Percentiles rank a stretch among this genome's conserved stretches.
phyloP scores from a whole-genome alignment of 2,329 filamentous ascomycete species.

The Nigrospora osmanthi region DNA sequence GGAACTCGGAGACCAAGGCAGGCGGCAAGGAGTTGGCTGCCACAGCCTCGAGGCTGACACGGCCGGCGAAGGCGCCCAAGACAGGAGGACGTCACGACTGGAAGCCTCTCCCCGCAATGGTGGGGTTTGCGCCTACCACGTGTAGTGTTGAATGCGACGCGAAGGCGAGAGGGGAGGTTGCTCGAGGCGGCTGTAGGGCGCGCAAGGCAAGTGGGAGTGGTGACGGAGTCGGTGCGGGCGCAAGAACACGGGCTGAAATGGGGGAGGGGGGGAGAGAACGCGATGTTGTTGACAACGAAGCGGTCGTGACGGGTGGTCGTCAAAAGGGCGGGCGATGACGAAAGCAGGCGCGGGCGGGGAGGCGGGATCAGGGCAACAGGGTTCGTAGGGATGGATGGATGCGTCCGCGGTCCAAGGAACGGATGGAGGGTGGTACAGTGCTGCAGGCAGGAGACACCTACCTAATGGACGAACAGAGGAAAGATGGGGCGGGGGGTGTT shows the following conservation, averaged over 20 bases:
- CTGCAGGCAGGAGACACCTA: too few species aligned
- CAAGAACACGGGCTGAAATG: too few species aligned
- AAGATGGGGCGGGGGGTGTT: too few species aligned
- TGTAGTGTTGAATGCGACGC: conserved; percentile 14
- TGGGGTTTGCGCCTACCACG: conserved; percentile 26
- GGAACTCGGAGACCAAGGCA: too few species aligned
- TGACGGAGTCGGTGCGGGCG: neutral
- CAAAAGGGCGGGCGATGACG: conserved; percentile 14
- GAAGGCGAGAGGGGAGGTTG: conserved; percentile 6
- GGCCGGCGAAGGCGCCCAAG: neutral
- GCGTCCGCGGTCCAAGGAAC: too few species aligned
- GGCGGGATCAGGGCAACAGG: conserved; percentile 3
- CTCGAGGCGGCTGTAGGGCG: too few species aligned
- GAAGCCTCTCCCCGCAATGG: conserved; percentile 18
- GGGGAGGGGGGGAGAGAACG: conserved; percentile 18
- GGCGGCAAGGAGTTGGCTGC: too few species aligned
- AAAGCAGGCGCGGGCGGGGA: conserved; percentile 17
- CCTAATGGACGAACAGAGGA: too few species aligned
- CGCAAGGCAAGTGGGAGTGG: neutral
- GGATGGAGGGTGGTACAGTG: neutral
- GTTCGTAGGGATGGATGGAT: conserved; percentile 14
- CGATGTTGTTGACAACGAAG: conserved; percentile 11
- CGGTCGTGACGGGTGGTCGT: conserved; percentile 15
- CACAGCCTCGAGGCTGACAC: too few species aligned
- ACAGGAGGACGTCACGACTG: neutral